Evolutionary conservation across 768 basidiomycete genomes (phyloP).

Genomic region (button mushroom (Agaricus bisporus)): DNA sequence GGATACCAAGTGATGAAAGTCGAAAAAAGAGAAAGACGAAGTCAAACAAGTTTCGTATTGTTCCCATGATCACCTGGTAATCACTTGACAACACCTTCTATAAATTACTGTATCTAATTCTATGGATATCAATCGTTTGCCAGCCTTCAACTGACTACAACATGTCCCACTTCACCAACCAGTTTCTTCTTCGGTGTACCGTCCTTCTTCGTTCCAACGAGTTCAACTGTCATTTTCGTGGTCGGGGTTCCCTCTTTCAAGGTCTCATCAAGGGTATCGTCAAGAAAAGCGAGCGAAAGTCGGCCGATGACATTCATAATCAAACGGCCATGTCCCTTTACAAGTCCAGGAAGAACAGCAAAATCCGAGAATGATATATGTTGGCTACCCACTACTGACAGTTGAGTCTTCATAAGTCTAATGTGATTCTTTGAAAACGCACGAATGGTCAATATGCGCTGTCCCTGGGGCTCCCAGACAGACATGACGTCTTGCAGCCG

Average conservation of each 20-base stretch:
- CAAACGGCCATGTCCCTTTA: conserved; percentile 23
- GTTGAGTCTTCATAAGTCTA: not conserved
- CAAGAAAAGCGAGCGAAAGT: conserved; percentile 38
- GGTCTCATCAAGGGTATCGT: conserved; percentile 29
- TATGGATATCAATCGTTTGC: no score
- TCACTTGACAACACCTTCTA: conserved; percentile 8
- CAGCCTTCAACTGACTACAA: conserved; percentile 20
- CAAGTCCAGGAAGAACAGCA: conserved; percentile 34
- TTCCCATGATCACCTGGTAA: not conserved
- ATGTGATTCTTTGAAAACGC: conserved; percentile 7
- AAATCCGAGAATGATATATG: conserved; percentile 47
- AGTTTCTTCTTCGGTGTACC: conserved; percentile 39
- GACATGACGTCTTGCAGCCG: conserved; percentile 47
- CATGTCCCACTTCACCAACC: conserved; percentile 35
- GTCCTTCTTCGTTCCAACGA: conserved; percentile 37
- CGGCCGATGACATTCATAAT: conserved; percentile 29
- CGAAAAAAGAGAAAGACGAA: not conserved
- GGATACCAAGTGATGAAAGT: not conserved
- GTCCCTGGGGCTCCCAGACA: conserved; percentile 45
- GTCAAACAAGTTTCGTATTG: not conserved
- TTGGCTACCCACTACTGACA: conserved; percentile 31
- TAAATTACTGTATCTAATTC: no score
- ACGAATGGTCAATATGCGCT: conserved; percentile 45
- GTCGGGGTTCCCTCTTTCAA: conserved; percentile 23
- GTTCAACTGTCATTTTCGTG: conserved; percentile 30